A percentile compares a stretch with the other conserved stretches of the same genome.
phyloP scores from a whole-genome alignment of 169 alveolate species.

The Eimeria brunetti region DNA sequence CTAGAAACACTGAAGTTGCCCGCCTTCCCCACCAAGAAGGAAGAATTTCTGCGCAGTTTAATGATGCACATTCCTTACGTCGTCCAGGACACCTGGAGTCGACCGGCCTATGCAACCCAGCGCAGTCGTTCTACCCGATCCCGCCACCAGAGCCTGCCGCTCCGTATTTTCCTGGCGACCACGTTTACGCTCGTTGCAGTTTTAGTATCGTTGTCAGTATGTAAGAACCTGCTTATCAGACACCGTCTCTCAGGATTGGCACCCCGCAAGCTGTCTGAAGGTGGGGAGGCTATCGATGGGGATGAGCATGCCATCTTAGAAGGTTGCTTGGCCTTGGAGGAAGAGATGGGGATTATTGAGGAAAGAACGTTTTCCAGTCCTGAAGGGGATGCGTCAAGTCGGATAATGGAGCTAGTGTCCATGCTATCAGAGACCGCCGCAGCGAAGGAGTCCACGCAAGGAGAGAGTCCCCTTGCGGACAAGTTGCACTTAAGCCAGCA shows the following conservation, averaged over 20 bases:
- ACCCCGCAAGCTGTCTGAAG: neutral
- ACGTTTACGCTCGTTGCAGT: neutral
- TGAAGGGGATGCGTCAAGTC: neutral
- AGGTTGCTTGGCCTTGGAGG: neutral
- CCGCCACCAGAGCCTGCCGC: neutral
- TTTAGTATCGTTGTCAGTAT: neutral
- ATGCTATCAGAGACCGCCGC: neutral
- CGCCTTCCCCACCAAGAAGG: neutral
- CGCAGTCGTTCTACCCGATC: neutral
- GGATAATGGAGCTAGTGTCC: neutral
- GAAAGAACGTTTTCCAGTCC: neutral
- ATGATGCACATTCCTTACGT: neutral
- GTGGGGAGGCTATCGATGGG: neutral
- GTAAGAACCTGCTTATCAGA: neutral
- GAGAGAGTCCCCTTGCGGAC: neutral
- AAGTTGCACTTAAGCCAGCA: neutral
- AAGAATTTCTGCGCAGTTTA: neutral
- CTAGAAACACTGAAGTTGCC: neutral
- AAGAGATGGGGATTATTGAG: neutral
- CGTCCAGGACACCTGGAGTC: neutral
- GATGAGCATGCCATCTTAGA: neutral
- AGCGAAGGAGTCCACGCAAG: neutral
- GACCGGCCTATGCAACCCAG: neutral
- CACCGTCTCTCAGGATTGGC: neutral
- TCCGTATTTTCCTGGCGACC: neutral